Conservation (phyloP, 306 rosid species). For the Vigna hirtella region DNA sequence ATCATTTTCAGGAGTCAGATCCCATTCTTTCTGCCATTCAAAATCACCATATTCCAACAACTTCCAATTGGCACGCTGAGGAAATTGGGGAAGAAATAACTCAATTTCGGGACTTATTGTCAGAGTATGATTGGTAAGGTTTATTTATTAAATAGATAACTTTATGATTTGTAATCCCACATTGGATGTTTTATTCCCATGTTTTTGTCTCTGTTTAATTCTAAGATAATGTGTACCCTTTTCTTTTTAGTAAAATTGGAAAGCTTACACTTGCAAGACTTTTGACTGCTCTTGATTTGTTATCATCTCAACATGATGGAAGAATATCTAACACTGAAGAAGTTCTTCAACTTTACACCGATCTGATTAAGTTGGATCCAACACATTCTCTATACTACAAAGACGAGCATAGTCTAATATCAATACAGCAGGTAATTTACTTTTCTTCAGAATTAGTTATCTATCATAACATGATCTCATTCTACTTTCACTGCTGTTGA, state of each 20-base stretch:
- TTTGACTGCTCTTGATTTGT: slow-evolving; percentile 69
- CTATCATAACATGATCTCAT: background rate
- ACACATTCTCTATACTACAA: slow-evolving; percentile 72
- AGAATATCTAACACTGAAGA: slow-evolving; percentile 60
- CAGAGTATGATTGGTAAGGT: slow-evolving; percentile 71
- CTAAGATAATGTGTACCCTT: slow-evolving; percentile 21
- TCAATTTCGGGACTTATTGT: slow-evolving; percentile 65
- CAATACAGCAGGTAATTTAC: slow-evolving; percentile 43
- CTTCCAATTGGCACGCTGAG: slow-evolving; percentile 67
- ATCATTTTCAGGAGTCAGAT: slow-evolving; percentile 55
- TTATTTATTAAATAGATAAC: slow-evolving; percentile 9
- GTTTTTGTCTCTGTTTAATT: slow-evolving; percentile 19
- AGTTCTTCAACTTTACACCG: slow-evolving; percentile 73
- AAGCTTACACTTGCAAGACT: slow-evolving; percentile 91
- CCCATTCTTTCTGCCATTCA: slow-evolving; percentile 46
- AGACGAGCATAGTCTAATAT: slow-evolving; percentile 47
- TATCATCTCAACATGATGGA: slow-evolving; percentile 55
- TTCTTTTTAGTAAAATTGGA: slow-evolving; percentile 79
- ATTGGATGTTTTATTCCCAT: slow-evolving; percentile 31
- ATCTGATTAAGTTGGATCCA: slow-evolving; percentile 69
- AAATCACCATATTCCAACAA: slow-evolving; percentile 47
- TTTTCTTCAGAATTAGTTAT: slow-evolving; percentile 33
- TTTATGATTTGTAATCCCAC: slow-evolving; percentile 36
- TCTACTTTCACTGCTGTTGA: background rate
- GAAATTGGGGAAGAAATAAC: slow-evolving; percentile 69